Evolutionary conservation across 257 asterid genomes (phyloP).

Genomic region (Solanum medicagineum): DNA sequence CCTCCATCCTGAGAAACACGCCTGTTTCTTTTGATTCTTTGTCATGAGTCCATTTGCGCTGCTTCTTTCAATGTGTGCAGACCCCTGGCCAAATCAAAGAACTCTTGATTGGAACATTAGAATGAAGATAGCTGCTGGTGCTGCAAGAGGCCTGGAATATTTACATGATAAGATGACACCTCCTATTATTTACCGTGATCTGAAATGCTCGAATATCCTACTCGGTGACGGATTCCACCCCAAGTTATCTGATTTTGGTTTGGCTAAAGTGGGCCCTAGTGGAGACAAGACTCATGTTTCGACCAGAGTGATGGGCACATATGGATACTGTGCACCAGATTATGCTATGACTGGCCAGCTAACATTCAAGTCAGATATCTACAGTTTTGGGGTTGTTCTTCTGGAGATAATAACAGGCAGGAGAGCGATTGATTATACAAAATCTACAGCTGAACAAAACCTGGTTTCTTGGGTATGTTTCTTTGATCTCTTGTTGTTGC

Average conservation of each 20-base stretch:
- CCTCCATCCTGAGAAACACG: background rate
- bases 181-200: conserved; percentile 70
- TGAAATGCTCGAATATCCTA: conserved; percentile 69
- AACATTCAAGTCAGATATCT: conserved; percentile 69
- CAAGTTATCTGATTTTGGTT: conserved; percentile 82
- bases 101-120: conserved; percentile 58
- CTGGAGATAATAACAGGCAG: conserved; percentile 75
- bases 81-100: conserved; percentile 16
- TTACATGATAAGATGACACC: conserved; percentile 65
- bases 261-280: conserved; percentile 68
- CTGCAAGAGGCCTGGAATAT: conserved; percentile 75
- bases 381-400: conserved; percentile 81
- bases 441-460: conserved; percentile 27
- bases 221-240: conserved; percentile 58
- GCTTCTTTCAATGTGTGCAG: conserved; percentile 15
- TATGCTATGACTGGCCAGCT: conserved; percentile 85
- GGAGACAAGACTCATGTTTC: conserved; percentile 79
- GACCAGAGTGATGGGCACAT: conserved; percentile 89
- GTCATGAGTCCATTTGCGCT: background rate
- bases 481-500: background rate
- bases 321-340: conserved; percentile 85
- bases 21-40: background rate
- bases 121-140: conserved; percentile 83
- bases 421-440: conserved; percentile 49
- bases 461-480: conserved; percentile 59